Evolutionary conservation across 2,329 filamentous ascomycete genomes (phyloP).

Genomic region (Ascomycota sp.): DNA sequence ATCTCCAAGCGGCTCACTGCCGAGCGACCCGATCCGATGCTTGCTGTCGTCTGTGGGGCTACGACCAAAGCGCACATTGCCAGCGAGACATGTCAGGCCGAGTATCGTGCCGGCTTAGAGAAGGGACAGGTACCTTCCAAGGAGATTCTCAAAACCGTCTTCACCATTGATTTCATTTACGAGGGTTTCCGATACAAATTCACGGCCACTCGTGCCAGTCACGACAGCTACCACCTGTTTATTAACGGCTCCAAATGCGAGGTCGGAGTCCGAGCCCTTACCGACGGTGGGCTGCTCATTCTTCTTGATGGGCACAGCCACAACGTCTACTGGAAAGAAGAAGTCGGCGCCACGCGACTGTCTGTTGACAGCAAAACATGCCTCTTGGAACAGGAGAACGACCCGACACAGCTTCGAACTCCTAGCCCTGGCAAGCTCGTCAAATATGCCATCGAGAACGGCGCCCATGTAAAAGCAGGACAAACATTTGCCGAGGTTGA

Average conservation of each 20-base stretch:
- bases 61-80: constrained; percentile 85
- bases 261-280: constrained; percentile 76
- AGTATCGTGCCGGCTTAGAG: constrained; percentile 74
- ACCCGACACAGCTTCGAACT: constrained; percentile 86
- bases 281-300: constrained; percentile 80
- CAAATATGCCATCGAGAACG: constrained; percentile 92
- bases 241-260: constrained; percentile 96
- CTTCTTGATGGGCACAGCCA: constrained; percentile 81
- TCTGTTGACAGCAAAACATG: constrained; percentile 97
- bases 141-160: constrained; percentile 91
- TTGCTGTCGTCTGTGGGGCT: constrained; percentile 88
- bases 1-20: constrained; percentile 95
- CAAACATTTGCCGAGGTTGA: constrained; percentile 92
- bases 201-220: constrained; percentile 75
- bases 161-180: constrained; percentile 96
- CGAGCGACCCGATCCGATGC: constrained; percentile 76
- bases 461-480: constrained; percentile 74
- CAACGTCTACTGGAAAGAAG: constrained; percentile 99
- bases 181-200: constrained; percentile 95
- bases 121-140: constrained; percentile 95
- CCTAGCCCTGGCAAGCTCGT: constrained; percentile 94
- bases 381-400: constrained; percentile 92
- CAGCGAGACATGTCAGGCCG: constrained; percentile 69
- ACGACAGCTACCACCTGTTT: constrained; percentile 91
- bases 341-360: constrained; percentile 81